A percentile compares a stretch with the other conserved stretches of the same genome.
These are phyloP conservation scores for Meyerozyma sp. DNA, from an alignment of 1,139 yeast species.

Conservation along the genomic window DNA sequence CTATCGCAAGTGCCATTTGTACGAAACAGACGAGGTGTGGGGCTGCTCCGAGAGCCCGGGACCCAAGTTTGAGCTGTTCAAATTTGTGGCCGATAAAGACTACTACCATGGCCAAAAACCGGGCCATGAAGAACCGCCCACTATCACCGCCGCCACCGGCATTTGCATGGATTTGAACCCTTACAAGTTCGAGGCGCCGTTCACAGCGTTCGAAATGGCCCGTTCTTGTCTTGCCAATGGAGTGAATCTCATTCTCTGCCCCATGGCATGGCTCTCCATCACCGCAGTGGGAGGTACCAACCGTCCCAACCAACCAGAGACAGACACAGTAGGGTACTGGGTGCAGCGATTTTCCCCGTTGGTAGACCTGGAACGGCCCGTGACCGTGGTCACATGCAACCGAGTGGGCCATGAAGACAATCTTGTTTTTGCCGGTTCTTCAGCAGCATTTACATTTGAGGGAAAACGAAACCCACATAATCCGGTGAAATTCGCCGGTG, in stretches of 20 bases:
- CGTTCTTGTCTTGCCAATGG: constrained; percentile 42
- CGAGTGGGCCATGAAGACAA: constrained; percentile 71
- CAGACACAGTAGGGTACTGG: constrained; percentile 53
- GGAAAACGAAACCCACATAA: constrained; percentile 12
- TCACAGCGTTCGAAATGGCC: constrained; percentile 68
- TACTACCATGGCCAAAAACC: constrained; percentile 13
- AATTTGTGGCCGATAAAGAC: constrained; percentile 28
- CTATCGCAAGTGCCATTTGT: constrained; percentile 74
- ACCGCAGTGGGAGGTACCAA: constrained; percentile 42
- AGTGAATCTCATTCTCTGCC: constrained; percentile 59
- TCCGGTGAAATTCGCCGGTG: neutral
- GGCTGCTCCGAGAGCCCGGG: constrained; percentile 69
- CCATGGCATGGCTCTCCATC: constrained; percentile 81
- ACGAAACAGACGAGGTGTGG: constrained; percentile 77
- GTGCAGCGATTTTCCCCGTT: constrained; percentile 65
- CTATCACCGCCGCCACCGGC: constrained; percentile 54
- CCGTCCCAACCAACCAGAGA: constrained; percentile 17
- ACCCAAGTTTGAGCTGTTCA: constrained; percentile 34
- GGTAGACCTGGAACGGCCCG: constrained; percentile 24
- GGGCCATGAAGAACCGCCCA: neutral
- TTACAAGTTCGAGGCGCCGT: constrained; percentile 76
- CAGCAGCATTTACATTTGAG: constrained; percentile 50
- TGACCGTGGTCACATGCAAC: constrained; percentile 54
- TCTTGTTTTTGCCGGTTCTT: constrained; percentile 70
- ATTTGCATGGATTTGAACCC: constrained; percentile 97